Conservation (phyloP, 257 asterid genomes). For the Plantago ovata region DNA sequence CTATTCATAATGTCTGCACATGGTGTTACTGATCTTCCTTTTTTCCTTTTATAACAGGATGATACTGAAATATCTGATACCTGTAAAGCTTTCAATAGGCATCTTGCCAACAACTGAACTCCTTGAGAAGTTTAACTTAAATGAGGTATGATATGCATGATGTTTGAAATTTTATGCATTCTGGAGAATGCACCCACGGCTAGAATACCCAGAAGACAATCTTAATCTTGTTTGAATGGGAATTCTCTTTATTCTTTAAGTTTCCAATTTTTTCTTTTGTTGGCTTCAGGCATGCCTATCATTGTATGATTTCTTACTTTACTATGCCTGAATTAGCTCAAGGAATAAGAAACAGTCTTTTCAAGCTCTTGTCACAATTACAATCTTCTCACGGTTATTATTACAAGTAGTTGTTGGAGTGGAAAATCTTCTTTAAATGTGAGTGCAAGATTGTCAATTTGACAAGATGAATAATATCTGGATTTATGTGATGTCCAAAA, state of each 20-base stretch:
- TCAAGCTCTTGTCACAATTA: too few species aligned
- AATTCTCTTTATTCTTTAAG: background rate
- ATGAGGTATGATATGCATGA: conserved; percentile 55
- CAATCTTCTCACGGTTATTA: too few species aligned
- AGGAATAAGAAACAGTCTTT: too few species aligned
- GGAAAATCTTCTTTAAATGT: too few species aligned
- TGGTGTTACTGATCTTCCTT: conserved; percentile 16
- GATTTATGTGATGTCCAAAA: too few species aligned
- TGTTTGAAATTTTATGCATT: background rate
- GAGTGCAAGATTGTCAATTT: too few species aligned
- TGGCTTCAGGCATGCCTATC: too few species aligned
- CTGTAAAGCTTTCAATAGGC: conserved; percentile 92
- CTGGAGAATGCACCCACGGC: background rate
- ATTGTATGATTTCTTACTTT: too few species aligned
- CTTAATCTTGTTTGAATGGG: background rate
- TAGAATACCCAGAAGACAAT: background rate
- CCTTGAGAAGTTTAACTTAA: conserved; percentile 70
- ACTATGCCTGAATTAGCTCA: too few species aligned
- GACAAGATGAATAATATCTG: too few species aligned
- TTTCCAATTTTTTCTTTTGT: background rate
- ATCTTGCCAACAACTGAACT: conserved; percentile 56
- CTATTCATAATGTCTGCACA: conserved; percentile 3
- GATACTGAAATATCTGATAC: conserved; percentile 87
- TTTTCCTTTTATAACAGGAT: conserved; percentile 48
- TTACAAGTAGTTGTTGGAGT: too few species aligned